phyloP scores from a whole-genome alignment of 768 basidiomycete genomes.

The Chalciporus sphaerocephalus region DNA sequence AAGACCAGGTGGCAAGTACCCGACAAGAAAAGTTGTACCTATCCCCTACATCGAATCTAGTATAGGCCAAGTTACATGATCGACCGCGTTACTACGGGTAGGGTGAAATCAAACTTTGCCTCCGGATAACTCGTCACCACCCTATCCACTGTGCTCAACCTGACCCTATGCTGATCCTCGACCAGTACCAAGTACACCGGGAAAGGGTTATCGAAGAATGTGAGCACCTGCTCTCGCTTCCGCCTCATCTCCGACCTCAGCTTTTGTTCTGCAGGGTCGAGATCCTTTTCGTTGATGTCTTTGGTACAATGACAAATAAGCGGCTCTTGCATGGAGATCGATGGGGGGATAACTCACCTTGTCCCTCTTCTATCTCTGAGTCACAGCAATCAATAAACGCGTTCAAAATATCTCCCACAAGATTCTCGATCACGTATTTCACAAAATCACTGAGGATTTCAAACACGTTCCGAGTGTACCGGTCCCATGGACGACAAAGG shows the following conservation, averaged over 20 bases:
- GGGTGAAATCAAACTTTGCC: conserved; percentile 13
- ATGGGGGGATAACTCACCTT: neutral
- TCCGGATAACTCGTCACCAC: conserved; percentile 9
- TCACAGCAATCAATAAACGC: neutral
- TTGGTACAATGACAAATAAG: neutral
- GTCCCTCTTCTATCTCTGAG: neutral
- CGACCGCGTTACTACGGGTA: conserved; percentile 14
- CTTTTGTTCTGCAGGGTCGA: conserved; percentile 1
- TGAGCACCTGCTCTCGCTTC: conserved; percentile 17
- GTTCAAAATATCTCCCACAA: neutral
- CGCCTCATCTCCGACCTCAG: conserved; percentile 9
- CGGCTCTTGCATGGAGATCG: neutral
- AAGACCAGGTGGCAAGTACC: too few species aligned
- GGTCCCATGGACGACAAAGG: conserved; percentile 23
- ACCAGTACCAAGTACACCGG: conserved; percentile 17
- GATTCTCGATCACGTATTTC: conserved; percentile 9
- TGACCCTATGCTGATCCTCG: conserved; percentile 11
- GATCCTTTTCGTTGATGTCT: conserved; percentile 1
- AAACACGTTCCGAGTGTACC: conserved; percentile 12
- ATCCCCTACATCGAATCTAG: too few species aligned
- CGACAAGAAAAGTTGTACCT: neutral
- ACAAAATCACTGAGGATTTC: conserved; percentile 16
- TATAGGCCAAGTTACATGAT: conserved; percentile 12
- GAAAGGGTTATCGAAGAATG: conserved; percentile 14
- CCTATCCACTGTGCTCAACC: conserved; percentile 13